Evolutionary conservation across 345 rosid species (phyloP).

Genomic region (Aurinia saxatilis): DNA sequence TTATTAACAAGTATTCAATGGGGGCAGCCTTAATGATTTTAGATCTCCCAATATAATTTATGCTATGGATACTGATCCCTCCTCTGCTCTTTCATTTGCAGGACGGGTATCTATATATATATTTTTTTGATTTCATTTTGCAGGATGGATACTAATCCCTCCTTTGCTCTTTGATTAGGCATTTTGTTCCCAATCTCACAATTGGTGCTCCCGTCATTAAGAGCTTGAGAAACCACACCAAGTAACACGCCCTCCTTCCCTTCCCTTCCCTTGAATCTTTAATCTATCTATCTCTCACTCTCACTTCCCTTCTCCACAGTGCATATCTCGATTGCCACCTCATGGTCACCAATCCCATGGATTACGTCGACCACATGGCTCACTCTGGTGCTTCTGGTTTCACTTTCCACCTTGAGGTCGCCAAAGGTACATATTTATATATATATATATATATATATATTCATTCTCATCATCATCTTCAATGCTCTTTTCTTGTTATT

Average conservation of each 20-base stretch:
- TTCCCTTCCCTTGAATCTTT: no score
- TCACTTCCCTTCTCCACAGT: slow-evolving; percentile 31
- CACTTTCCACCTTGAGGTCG: slow-evolving; percentile 85
- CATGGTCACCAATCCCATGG: slow-evolving; percentile 88
- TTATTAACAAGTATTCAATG: no score
- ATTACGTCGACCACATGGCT: slow-evolving; percentile 67
- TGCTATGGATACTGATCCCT: no score
- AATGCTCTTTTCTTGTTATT: not conserved
- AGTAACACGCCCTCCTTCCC: slow-evolving; percentile 30
- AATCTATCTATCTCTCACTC: not conserved
- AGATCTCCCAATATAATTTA: no score
- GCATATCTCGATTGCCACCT: slow-evolving; percentile 94
- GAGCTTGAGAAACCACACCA: slow-evolving; percentile 84
- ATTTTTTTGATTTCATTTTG: no score
- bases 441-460: no score
- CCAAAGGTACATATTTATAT: slow-evolving; percentile 65
- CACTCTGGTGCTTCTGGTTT: slow-evolving; percentile 96
- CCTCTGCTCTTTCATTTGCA: not conserved
- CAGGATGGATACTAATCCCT: no score
- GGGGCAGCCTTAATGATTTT: no score
- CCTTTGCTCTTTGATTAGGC: slow-evolving; percentile 35
- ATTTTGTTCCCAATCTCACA: slow-evolving; percentile 84
- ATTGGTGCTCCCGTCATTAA: slow-evolving; percentile 85
- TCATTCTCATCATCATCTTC: no score
- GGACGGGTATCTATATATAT: not conserved